phyloP scores from a whole-genome alignment of 1,284 basidiomycete genomes.

The Puccinia hordei region DNA sequence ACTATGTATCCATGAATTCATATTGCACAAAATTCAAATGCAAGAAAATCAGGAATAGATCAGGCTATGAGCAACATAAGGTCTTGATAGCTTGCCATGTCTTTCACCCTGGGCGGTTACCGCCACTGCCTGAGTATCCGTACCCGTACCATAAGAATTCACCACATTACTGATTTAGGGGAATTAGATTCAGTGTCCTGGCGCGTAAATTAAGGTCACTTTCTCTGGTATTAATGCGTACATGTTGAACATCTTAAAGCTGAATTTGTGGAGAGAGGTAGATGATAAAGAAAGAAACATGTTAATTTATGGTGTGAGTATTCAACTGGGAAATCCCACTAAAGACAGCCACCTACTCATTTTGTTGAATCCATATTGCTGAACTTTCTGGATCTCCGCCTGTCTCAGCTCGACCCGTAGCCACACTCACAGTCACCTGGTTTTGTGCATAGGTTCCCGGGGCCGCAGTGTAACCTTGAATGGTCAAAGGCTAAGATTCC shows the following conservation, averaged over 20 bases:
- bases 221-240: not conserved
- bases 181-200: not conserved
- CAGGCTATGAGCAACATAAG: not conserved
- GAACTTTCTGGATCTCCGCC: conserved; percentile 40
- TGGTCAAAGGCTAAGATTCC: conserved; percentile 28
- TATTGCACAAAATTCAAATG: not conserved
- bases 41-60: not conserved
- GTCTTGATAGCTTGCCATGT: conserved; percentile 29
- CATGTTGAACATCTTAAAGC: conserved; percentile 33
- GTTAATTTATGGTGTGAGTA: not conserved
- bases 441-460: conserved; percentile 22
- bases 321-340: not conserved
- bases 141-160: conserved; percentile 40
- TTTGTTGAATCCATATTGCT: conserved; percentile 14
- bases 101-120: conserved; percentile 25
- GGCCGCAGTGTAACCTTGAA: conserved; percentile 23
- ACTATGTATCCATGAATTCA: not conserved
- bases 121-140: conserved; percentile 48
- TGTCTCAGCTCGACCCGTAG: conserved; percentile 9
- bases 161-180: conserved; percentile 24
- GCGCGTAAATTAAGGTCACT: not conserved
- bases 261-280: not conserved
- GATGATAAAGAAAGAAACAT: not conserved
- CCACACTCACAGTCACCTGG: conserved; percentile 30
- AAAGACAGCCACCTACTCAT: conserved; percentile 10